Evolutionary conservation across 1,284 basidiomycete species (phyloP), one percentile per base, ranked within the genome.

Genomic region (Melampsora americana): DNA sequence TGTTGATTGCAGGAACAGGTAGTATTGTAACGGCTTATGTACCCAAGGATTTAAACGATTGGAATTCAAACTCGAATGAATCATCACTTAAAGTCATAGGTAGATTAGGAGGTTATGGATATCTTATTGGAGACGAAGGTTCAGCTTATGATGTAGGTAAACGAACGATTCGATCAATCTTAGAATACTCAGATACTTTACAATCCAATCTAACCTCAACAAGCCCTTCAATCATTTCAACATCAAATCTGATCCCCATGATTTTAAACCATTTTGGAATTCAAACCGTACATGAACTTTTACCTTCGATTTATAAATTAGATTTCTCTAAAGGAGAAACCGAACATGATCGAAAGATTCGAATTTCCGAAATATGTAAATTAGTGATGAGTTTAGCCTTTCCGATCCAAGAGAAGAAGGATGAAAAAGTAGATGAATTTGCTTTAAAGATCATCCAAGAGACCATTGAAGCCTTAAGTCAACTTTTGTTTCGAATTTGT

Each of bases 1-100:
- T 74, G n/a, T 48, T 74, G 32, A 74, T 74, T 44, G 72, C 72
- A n/a, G 72, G 72, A 0, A 74, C 72, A 4, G 72, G 72, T 39
- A 74, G 72, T 28, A 74, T 66, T 28, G 72, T 53, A 6, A 74
- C 65, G 6, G 64, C 65, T 23, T 74, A 66, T 56, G 42, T 32
- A 46, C 72, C 72, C 14, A 32, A 18, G n/a, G 12, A 5, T 53
- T 23, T 53, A 18, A 12, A 23, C 4, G 12, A n/a, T n/a, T n/a
- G n/a, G n/a, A n/a, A n/a, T n/a, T n/a, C n/a, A n/a, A n/a, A n/a
- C n/a, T n/a, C n/a, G n/a, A n/a, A n/a, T n/a, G n/a, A n/a, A n/a
- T n/a, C n/a, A n/a, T n/a, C n/a, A 26, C 39, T 74, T 2, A 35
- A 67, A 23, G 16, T 50, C 0, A 1, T 48, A 23, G 72, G 72